Conservation (phyloP, 2,329 filamentous ascomycete species). For the Aspergillus pseudonomiae region DNA sequence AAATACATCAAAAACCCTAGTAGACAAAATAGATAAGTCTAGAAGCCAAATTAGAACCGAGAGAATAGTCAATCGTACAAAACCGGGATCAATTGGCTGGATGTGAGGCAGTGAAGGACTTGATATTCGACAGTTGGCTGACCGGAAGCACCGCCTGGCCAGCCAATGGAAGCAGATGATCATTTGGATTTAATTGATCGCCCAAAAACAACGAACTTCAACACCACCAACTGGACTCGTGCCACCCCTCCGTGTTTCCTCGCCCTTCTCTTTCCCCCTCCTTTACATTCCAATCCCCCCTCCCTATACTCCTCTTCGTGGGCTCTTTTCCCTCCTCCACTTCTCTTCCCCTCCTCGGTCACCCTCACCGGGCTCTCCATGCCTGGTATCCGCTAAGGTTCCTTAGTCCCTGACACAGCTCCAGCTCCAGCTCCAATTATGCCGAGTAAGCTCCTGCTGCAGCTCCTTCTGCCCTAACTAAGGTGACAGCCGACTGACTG, state of each 20-base stretch:
- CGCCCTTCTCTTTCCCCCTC: neutral
- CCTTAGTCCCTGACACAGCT: conserved; percentile 23
- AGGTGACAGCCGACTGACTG: conserved; percentile 4
- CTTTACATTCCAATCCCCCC: neutral
- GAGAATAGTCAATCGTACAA: neutral
- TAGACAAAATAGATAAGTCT: neutral
- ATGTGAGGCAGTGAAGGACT: neutral
- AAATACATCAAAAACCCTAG: neutral
- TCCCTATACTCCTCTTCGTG: neutral
- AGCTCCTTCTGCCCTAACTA: conserved; percentile 10
- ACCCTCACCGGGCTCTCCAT: conserved; percentile 27
- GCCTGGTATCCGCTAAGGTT: conserved; percentile 28
- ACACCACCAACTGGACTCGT: neutral
- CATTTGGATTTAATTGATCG: neutral
- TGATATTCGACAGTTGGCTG: neutral
- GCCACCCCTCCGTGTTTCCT: conserved; percentile 1
- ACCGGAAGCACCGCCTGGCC: neutral
- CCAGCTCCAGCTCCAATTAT: conserved; percentile 30
- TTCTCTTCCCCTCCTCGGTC: conserved; percentile 6
- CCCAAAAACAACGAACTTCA: conserved; percentile 2
- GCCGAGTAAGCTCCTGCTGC: conserved; percentile 37
- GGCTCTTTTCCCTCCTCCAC: conserved; percentile 1
- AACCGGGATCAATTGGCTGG: neutral
- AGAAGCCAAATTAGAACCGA: neutral
- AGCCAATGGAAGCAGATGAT: neutral